Evolutionary conservation across 1,284 basidiomycete genomes (phyloP).

Genomic region (Laetiporus sulphureus): DNA sequence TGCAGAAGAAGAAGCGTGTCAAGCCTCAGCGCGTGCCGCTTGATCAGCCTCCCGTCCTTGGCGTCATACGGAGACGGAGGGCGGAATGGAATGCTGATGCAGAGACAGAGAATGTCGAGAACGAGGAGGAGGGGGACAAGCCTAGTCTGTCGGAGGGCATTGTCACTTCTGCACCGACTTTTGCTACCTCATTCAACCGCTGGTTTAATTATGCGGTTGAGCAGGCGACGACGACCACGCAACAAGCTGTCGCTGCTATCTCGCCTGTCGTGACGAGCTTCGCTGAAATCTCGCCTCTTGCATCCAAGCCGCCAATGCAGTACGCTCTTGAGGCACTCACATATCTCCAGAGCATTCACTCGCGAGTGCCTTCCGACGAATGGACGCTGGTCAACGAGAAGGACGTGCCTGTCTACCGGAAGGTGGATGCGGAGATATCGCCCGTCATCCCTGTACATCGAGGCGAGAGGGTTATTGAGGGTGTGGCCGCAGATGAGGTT

Average conservation of each 20-base stretch:
- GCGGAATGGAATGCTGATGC: constrained; percentile 52
- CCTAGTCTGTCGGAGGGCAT: constrained; percentile 25
- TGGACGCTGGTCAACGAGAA: constrained; percentile 85
- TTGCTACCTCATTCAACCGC: constrained; percentile 63
- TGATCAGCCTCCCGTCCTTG: constrained; percentile 83
- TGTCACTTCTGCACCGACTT: constrained; percentile 46
- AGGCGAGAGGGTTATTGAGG: constrained; percentile 90
- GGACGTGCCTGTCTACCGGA: constrained; percentile 74
- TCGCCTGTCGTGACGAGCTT: constrained; percentile 44
- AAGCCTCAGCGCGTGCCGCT: constrained; percentile 86
- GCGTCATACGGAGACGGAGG: constrained; percentile 59
- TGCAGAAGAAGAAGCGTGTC: constrained; percentile 81
- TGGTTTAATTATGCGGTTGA: constrained; percentile 75
- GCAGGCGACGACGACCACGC: constrained; percentile 62
- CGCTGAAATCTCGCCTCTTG: constrained; percentile 37
- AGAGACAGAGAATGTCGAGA: constrained; percentile 24
- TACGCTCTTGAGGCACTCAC: constrained; percentile 75
- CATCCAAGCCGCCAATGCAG: constrained; percentile 63
- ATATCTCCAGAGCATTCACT: constrained; percentile 73
- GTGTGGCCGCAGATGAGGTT: constrained; percentile 90
- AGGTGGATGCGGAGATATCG: constrained; percentile 74
- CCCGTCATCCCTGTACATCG: constrained; percentile 80
- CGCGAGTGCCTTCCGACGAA: constrained; percentile 54
- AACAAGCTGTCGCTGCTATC: constrained; percentile 67
- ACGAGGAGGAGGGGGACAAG: constrained; percentile 15